Evolutionary conservation across 495 filamentous ascomycete species (phyloP).

Genomic region (Symbiotaphrina buchneri): DNA sequence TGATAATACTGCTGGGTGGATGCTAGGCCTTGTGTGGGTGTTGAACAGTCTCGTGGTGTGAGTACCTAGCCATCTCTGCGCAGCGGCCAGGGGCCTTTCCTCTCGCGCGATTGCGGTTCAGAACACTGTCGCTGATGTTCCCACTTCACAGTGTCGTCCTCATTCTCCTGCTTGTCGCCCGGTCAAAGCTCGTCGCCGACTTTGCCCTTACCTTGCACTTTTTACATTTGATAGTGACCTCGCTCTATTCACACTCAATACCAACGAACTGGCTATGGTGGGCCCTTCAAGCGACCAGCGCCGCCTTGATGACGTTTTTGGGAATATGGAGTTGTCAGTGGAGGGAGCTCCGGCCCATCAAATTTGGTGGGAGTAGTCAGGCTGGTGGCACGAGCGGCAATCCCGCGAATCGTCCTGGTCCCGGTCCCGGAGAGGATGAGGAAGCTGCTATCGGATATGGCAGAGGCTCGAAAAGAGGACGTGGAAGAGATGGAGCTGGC

Average conservation of each 20-base stretch:
- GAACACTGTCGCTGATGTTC: neutral
- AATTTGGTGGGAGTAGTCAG: conserved; percentile 42
- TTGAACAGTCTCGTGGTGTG: conserved; percentile 57
- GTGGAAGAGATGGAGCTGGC: conserved; percentile 31
- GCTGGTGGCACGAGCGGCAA: conserved; percentile 1
- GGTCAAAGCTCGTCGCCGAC: conserved; percentile 80
- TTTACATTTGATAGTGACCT: conserved; percentile 59
- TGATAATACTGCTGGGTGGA: conserved; percentile 85
- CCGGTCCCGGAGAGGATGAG: conserved; percentile 24
- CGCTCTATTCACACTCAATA: conserved; percentile 48
- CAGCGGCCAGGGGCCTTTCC: neutral
- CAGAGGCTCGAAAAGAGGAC: conserved; percentile 13
- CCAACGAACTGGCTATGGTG: conserved; percentile 74
- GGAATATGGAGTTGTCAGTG: conserved; percentile 85
- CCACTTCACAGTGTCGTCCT: conserved; percentile 35
- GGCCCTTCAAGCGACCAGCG: conserved; percentile 48
- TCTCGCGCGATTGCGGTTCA: neutral
- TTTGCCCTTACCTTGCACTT: conserved; percentile 80
- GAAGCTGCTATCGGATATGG: conserved; percentile 10
- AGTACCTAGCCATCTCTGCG: conserved; percentile 11
- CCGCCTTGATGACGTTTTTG: conserved; percentile 40
- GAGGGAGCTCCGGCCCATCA: conserved; percentile 72
- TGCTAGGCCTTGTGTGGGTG: conserved; percentile 71
- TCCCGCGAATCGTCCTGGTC: conserved; percentile 8
- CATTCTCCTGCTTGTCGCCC: conserved; percentile 58